These are phyloP conservation scores for Penicillium bovifimosum DNA, from an alignment of 495 filamentous ascomycete genomes.

Conservation along the genomic window DNA sequence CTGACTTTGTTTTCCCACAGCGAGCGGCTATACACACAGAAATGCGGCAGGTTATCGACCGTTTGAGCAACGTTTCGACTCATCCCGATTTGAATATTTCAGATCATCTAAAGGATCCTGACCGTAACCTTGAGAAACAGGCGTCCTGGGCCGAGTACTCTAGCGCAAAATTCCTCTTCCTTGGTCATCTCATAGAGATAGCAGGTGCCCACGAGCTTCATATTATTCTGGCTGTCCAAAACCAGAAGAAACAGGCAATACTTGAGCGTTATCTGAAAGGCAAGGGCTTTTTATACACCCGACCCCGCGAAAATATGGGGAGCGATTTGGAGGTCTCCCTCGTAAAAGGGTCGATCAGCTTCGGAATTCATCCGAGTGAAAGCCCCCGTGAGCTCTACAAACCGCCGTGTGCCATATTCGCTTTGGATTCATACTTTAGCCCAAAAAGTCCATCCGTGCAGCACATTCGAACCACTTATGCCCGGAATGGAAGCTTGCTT, in stretches of 20 bases:
- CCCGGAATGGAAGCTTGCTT: conserved; percentile 35
- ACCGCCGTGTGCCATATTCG: conserved; percentile 47
- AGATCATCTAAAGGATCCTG: conserved; percentile 31
- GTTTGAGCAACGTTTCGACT: conserved; percentile 44
- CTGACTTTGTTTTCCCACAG: conserved; percentile 14
- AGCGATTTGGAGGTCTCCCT: conserved; percentile 32
- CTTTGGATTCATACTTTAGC: conserved; percentile 46
- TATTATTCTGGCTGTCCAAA: conserved; percentile 41
- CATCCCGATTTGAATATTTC: conserved; percentile 51
- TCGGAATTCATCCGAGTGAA: conserved; percentile 45
- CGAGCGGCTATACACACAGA: conserved; percentile 20
- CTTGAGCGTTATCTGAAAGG: conserved; percentile 49
- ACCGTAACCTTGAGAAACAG: conserved; percentile 36
- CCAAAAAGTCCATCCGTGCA: conserved; percentile 36
- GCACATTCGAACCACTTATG: conserved; percentile 39
- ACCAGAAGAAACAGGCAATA: conserved; percentile 40
- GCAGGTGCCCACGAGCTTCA: conserved; percentile 38
- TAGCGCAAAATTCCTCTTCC: conserved; percentile 54
- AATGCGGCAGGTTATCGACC: conserved; percentile 35
- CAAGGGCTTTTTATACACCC: conserved; percentile 40
- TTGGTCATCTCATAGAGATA: conserved; percentile 46
- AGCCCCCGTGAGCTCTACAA: conserved; percentile 35
- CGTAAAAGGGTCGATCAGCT: conserved; percentile 35
- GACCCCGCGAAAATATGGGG: conserved; percentile 37
- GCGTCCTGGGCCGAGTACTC: conserved; percentile 51